Base-by-base conservation (phyloP, 2,329 filamentous ascomycete species). In the Fusarium pseudoanthophilum region DNA sequence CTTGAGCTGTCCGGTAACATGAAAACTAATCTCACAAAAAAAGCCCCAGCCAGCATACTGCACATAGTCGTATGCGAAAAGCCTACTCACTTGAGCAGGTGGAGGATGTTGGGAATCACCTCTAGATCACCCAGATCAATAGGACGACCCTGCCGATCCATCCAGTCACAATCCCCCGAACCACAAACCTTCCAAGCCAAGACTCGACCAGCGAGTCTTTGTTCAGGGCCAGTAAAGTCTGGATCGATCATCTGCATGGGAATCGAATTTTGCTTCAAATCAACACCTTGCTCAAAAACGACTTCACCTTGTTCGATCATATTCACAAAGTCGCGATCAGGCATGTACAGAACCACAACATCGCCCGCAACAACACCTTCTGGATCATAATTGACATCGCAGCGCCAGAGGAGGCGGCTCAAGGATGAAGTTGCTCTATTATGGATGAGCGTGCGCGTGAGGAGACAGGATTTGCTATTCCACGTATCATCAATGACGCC, bases 351-450 rank as follows among this genome's bases (percentile, higher is more conserved):
- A 1, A 39, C 34, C 34, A 53, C 5, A 1, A 53, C 5, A 7
- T 26, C 34, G 5, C 51, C 34, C 4, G 7, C 0, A 0, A 8
- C 13, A 36, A 21, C 5, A 11, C 9, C 9, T 7, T 36, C 4
- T 52, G 32, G 30, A 3, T 52, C 49, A 15, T 52, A 36, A 6
- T 24, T 20, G 3, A 15, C 9, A 20, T 26, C 13, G 6, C 32
- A 52, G 1, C 18, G 49, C 51, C 34, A 39, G 10, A n/a, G n/a
- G n/a, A n/a, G n/a, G n/a, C n/a, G n/a, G n/a, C n/a, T n/a, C n/a
- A n/a, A n/a, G n/a, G n/a, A n/a, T n/a, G n/a, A n/a, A n/a, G n/a
- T n/a, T n/a, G n/a, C n/a, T n/a, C n/a, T n/a, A n/a, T n/a, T n/a
- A n/a, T n/a, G n/a, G 20, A 53, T 13, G 7, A 28, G 24, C 7